Evolutionary conservation across 75 land plant species (phyloP), one percentile per base, ranked within the genome.

Genomic region (Ceratopteris richardii): DNA sequence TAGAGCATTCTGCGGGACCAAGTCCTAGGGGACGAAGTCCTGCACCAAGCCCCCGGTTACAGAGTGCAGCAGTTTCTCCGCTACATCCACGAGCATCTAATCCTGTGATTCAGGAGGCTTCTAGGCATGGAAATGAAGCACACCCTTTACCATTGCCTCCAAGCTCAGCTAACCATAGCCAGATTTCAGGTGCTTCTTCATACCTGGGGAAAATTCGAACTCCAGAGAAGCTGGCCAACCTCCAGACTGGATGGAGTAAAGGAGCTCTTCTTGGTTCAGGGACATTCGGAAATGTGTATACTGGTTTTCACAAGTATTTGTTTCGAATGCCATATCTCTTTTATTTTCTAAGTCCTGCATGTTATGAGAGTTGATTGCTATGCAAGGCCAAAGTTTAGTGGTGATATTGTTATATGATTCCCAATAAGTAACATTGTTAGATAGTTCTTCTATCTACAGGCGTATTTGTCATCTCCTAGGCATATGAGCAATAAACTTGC

Each of bases 1-100:
- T 85, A 25, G 91, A 85, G 50, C 72, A 67, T 46, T 84, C 85
- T 54, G 95, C 98, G 4, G 70, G 69, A 41, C 95, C 85, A 18
- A 88, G 98, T 71, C 88, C 98, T 4, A 78, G 90, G 69, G 78
- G 77, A 78, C 66, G 76, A 31, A 93, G 97, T 59, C 82, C 84
- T 44, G 91, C 84, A 0, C 95, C 98, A 14, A 77, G 87, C 48
- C 76, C 87, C 30, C 72, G 87, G 42, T 64, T 85, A 31, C 85
- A 73, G 4, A 88, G 92, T 71, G 88, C 90, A 61, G 71, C 85
- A 51, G 97, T 91, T 33, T 79, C 95, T 14, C 98, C 98, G 21
- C 30, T 78, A 63, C 98, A 93, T 73, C 89, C 86, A 31, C 71
- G 85, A 37, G 80, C 84, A 46, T 77, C 70, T 24, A 84, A 71